Base-by-base conservation (phyloP, 768 basidiomycete genomes). In the Amanita pallidorosea region DNA sequence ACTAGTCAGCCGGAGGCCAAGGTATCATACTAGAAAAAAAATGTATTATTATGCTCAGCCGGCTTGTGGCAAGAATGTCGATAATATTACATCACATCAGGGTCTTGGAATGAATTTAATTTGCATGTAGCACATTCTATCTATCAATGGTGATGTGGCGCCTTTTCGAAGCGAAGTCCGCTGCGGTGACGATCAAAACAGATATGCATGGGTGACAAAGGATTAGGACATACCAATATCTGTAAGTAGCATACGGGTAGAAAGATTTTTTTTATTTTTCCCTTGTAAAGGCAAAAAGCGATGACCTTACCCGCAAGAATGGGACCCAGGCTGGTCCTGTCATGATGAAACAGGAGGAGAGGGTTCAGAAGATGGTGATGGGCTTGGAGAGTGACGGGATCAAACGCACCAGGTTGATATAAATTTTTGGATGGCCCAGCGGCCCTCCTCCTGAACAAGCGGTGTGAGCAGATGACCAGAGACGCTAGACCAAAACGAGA, bases 361-460 rank as follows among this genome's bases (percentile, higher is more conserved):
- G 40, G 2, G 6, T 38, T 38, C n/a, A n/a, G n/a, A n/a, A 38
- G 17, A 18, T 11, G n/a, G 3, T 8, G 37, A 12, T 41, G 18
- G 18, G 27, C 23, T 5, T 18, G 9, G 12, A 1, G 9, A 1
- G 9, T 48, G 37, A 52, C 31, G 15, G 36, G 35, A 48, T 27
- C 37, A 27, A n/a, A 70, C 87, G 54, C 58, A 92, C 93, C 63
- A 99, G 65, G 71, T 98, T 98, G 65, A 99, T 92, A 62, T 79
- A 98, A 54, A 98, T 82, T 72, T 92, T 94, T 5, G 96, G 96
- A 64, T 99, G 96, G 20, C 96, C 96, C 25, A 99, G 76, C 38
- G 96, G 80, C 9, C 95, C 96, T 63, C 83, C 85, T 67, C 95
- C 95, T 98, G 63, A 51, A 52, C 54, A 49, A 17, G 17, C 45